Conservation (phyloP, 768 basidiomycete genomes). For the Mrakia frigida region DNA sequence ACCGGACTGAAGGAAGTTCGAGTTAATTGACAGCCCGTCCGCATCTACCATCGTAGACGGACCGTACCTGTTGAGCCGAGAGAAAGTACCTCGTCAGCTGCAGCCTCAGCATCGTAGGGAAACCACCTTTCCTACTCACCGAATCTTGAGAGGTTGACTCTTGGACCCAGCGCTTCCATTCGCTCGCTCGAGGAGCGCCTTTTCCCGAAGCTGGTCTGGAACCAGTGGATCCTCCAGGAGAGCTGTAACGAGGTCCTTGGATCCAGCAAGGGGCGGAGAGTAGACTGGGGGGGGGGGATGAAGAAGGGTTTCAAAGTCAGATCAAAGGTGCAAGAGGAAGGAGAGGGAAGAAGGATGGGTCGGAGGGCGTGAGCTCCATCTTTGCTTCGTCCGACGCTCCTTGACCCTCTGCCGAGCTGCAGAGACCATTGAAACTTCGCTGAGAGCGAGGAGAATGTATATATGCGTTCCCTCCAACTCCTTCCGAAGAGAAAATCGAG, state of each 20-base stretch:
- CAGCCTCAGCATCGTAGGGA: too few species aligned
- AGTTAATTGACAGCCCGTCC: neutral
- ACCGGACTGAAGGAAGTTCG: neutral
- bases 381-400: neutral
- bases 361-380: neutral
- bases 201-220: neutral
- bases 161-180: conserved; percentile 14
- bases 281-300: neutral
- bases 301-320: neutral
- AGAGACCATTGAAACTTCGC: neutral
- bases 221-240: conserved; percentile 64
- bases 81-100: neutral
- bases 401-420: neutral
- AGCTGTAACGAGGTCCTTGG: conserved; percentile 61
- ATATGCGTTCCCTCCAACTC: neutral
- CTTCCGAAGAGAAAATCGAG: neutral
- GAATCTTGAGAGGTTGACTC: conserved; percentile 11
- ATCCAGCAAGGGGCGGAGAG: conserved; percentile 46
- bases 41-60: neutral
- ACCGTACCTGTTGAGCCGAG: neutral
- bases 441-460: neutral
- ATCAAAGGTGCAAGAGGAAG: neutral
- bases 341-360: neutral
- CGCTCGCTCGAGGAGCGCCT: neutral
- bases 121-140: neutral